A percentile compares a stretch with the other conserved stretches of the same genome.
Evolutionary conservation across 495 filamentous ascomycete genomes (phyloP).

Genomic region (Trichoderma erinaceum): DNA sequence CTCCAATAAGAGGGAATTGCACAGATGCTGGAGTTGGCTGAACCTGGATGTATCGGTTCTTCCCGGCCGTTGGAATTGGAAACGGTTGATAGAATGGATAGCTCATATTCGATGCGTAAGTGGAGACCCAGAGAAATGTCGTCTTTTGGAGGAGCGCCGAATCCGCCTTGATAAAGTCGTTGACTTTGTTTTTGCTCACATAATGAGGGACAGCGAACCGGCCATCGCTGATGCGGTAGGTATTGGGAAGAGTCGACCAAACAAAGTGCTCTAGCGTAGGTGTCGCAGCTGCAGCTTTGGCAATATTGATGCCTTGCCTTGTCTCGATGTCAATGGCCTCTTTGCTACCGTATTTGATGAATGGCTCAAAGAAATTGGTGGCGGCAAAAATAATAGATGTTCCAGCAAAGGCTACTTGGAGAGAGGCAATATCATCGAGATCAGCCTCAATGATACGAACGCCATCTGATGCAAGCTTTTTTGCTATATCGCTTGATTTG

Average conservation of each 20-base stretch:
- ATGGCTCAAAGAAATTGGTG: slow-evolving; percentile 51
- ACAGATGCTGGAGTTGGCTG: slow-evolving; percentile 25
- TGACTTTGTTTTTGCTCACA: slow-evolving; percentile 33
- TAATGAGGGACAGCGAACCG: slow-evolving; percentile 35
- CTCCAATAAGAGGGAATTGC: slow-evolving; percentile 34
- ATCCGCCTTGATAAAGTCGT: slow-evolving; percentile 32
- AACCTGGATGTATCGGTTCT: slow-evolving; percentile 31
- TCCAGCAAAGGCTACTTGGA: slow-evolving; percentile 46
- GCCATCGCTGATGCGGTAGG: slow-evolving; percentile 22
- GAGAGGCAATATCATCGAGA: slow-evolving; percentile 40
- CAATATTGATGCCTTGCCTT: slow-evolving; percentile 51
- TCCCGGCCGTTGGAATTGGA: slow-evolving; percentile 22
- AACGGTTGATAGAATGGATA: slow-evolving; percentile 33
- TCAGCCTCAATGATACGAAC: slow-evolving; percentile 46
- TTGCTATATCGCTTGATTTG: slow-evolving; percentile 37
- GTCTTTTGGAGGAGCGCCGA: slow-evolving; percentile 28
- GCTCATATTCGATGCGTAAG: slow-evolving; percentile 28
- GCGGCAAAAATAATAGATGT: slow-evolving; percentile 51
- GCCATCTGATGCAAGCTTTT: slow-evolving; percentile 36
- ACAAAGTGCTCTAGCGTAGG: slow-evolving; percentile 43
- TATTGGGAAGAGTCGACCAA: slow-evolving; percentile 38
- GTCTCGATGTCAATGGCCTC: slow-evolving; percentile 44
- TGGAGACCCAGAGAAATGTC: slow-evolving; percentile 37
- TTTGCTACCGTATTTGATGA: slow-evolving; percentile 28
- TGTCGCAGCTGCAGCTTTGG: slow-evolving; percentile 44